These are phyloP conservation scores for Colletotrichum sp. DNA, from an alignment of 2,329 filamentous ascomycete genomes.

Conservation along the genomic window DNA sequence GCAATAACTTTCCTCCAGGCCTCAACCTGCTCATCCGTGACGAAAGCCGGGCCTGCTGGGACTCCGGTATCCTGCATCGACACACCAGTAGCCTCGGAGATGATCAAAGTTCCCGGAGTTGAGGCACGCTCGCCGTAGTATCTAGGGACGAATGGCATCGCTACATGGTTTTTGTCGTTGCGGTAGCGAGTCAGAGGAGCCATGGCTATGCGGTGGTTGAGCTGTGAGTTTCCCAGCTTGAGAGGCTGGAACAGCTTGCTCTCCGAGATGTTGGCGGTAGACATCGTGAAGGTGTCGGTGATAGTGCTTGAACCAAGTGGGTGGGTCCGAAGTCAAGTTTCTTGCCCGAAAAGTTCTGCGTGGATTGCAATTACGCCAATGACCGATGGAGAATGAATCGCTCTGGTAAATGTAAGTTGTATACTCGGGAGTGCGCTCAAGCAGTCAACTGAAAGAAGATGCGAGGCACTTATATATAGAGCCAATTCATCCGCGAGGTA, in stretches of 20 bases:
- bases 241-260: conserved; percentile 10
- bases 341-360: background rate
- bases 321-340: background rate
- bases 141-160: conserved; percentile 25
- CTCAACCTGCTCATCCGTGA: conserved; percentile 31
- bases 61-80: conserved; percentile 25
- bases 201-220: conserved; percentile 12
- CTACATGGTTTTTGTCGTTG: conserved; percentile 1
- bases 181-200: conserved; percentile 18
- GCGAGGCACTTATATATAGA: background rate
- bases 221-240: background rate
- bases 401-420: background rate
- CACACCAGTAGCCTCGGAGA: conserved; percentile 32
- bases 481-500: background rate
- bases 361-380: background rate
- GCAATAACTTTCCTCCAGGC: conserved; percentile 29
- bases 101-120: conserved; percentile 50
- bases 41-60: conserved; percentile 47
- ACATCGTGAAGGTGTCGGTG: background rate
- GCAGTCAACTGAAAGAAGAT: background rate
- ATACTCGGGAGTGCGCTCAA: background rate
- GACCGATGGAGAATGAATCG: background rate
- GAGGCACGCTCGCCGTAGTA: conserved; percentile 33
- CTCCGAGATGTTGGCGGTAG: background rate
- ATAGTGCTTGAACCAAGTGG: background rate